A percentile compares a stretch with the other conserved stretches of the same genome.
phyloP scores from a whole-genome alignment of 768 basidiomycete species.

The Podaxis sp. region DNA sequence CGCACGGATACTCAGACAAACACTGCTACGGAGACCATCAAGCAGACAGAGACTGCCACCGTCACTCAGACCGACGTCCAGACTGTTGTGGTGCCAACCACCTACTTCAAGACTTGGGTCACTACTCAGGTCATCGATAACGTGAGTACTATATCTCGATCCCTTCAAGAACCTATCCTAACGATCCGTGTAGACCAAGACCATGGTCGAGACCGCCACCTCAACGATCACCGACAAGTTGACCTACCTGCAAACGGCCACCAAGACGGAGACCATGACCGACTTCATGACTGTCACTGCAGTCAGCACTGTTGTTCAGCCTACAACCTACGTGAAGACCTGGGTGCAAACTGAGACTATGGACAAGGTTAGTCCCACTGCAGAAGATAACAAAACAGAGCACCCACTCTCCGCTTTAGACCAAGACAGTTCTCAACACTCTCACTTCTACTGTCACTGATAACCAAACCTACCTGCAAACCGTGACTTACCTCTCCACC shows the following conservation, averaged over 20 bases:
- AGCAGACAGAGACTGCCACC: constrained; percentile 51
- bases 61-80: constrained; percentile 50
- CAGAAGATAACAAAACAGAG: not conserved
- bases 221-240: constrained; percentile 46
- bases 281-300: constrained; percentile 51
- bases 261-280: constrained; percentile 50
- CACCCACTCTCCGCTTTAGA: constrained; percentile 29
- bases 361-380: constrained; percentile 42
- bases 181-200: constrained; percentile 41
- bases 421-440: constrained; percentile 55
- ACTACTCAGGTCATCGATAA: constrained; percentile 56
- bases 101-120: constrained; percentile 48
- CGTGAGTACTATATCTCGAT: constrained; percentile 28
- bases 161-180: not conserved
- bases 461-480: constrained; percentile 43
- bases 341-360: constrained; percentile 52
- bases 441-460: constrained; percentile 48
- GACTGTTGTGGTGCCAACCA: constrained; percentile 54
- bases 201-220: constrained; percentile 45
- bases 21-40: constrained; percentile 42
- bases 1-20: constrained; percentile 42
- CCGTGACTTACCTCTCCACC: constrained; percentile 48
- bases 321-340: constrained; percentile 54
- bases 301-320: constrained; percentile 46
- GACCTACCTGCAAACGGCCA: constrained; percentile 53